Evolutionary conservation across 176 grass and related monocot genomes (phyloP).

Genomic region (Carex littledalei): DNA sequence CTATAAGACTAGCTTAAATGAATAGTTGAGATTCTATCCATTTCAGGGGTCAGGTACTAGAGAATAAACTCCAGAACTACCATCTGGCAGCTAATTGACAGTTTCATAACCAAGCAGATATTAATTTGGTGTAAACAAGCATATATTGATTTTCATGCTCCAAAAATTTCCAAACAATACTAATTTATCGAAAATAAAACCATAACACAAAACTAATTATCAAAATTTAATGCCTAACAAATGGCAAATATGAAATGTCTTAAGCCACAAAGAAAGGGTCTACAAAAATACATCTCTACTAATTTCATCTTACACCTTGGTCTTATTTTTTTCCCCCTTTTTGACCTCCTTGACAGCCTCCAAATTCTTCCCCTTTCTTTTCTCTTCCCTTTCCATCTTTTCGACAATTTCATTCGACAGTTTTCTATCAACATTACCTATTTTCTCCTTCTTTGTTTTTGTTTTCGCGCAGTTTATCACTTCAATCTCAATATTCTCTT

Average conservation of each 20-base stretch:
- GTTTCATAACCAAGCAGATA: neutral
- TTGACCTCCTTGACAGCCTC: neutral
- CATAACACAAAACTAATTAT: neutral
- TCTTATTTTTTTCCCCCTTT: neutral
- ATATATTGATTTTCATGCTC: neutral
- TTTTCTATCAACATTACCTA: neutral
- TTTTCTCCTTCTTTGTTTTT: neutral
- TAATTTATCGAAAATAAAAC: neutral
- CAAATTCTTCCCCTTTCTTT: neutral
- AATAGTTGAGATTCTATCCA: neutral
- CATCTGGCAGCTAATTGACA: neutral
- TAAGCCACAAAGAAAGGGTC: neutral
- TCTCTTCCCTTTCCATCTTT: neutral
- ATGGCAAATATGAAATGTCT: neutral
- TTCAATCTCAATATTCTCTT: neutral
- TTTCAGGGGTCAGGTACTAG: neutral
- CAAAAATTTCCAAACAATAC: neutral
- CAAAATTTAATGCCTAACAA: conserved; percentile 11
- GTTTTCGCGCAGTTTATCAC: neutral
- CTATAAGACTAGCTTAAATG: neutral
- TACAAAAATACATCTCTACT: neutral
- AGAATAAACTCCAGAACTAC: neutral
- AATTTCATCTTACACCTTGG: neutral
- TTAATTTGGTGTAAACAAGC: neutral
- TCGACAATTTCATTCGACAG: neutral